phyloP scores from a whole-genome alignment of 2,329 filamentous ascomycete genomes.

The Metarhizium robertsii region DNA sequence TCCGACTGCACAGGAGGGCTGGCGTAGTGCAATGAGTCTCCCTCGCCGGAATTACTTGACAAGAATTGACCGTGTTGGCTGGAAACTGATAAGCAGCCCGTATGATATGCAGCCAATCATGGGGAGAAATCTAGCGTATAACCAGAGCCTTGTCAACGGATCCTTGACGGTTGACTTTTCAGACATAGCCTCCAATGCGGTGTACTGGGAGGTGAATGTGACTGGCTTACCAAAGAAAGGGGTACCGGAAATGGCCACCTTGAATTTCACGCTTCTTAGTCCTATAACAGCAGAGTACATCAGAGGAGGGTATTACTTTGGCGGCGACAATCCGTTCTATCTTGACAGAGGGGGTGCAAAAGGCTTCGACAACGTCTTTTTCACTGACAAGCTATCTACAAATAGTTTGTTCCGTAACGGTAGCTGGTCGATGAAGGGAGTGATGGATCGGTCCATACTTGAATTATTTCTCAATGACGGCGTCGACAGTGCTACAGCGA shows the following conservation, averaged over 20 bases:
- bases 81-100: slow-evolving; percentile 39
- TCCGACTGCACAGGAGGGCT: slow-evolving; percentile 20
- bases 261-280: slow-evolving; percentile 20
- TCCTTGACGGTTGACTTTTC: slow-evolving; percentile 41
- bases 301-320: slow-evolving; percentile 18
- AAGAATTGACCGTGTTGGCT: slow-evolving; percentile 39
- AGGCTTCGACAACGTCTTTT: slow-evolving; percentile 22
- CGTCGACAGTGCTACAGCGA: slow-evolving; percentile 21
- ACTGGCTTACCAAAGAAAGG: slow-evolving; percentile 22
- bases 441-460: slow-evolving; percentile 25
- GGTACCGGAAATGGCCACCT: slow-evolving; percentile 11
- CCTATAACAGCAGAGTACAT: slow-evolving; percentile 17
- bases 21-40: slow-evolving; percentile 22
- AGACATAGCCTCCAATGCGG: slow-evolving; percentile 35
- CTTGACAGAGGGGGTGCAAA: slow-evolving; percentile 17
- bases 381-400: slow-evolving; percentile 21
- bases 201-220: slow-evolving; percentile 47
- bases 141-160: slow-evolving; percentile 35
- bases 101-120: slow-evolving; percentile 39
- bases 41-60: slow-evolving; percentile 41
- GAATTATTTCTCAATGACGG: slow-evolving; percentile 26
- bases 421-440: slow-evolving; percentile 20
- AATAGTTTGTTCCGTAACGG: slow-evolving; percentile 10
- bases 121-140: slow-evolving; percentile 33
- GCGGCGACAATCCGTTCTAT: slow-evolving; percentile 17